Percentiles rank a stretch among this genome's conserved stretches.
Conservation (phyloP, 805 yeast species). For the Nakazawaea molendinolei region DNA sequence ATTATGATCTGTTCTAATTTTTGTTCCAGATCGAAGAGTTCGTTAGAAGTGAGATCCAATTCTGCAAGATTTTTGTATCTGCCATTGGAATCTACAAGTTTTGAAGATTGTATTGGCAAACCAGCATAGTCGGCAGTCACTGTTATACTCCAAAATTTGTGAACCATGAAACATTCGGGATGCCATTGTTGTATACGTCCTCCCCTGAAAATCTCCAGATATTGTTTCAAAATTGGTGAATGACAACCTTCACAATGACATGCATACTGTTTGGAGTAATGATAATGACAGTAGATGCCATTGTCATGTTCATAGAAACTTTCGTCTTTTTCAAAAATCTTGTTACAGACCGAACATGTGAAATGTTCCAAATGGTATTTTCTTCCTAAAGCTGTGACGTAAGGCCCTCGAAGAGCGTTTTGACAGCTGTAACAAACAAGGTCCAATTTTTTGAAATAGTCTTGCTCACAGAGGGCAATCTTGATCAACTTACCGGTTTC, state of each 20-base stretch:
- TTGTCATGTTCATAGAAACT: constrained; percentile 85
- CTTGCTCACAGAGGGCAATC: constrained; percentile 81
- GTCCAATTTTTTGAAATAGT: constrained; percentile 80
- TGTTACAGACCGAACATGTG: constrained; percentile 80
- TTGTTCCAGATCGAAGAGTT: constrained; percentile 52
- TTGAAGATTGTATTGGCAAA: constrained; percentile 18
- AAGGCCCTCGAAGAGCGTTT: constrained; percentile 82
- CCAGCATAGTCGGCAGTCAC: constrained; percentile 59
- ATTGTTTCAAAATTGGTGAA: constrained; percentile 86
- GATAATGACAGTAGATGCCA: constrained; percentile 83
- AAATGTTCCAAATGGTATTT: constrained; percentile 95
- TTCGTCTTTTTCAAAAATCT: constrained; percentile 84
- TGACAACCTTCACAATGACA: constrained; percentile 91
- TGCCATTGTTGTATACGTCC: constrained; percentile 97
- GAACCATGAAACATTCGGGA: constrained; percentile 97
- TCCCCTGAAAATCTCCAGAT: constrained; percentile 86
- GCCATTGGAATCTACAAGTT: constrained; percentile 11
- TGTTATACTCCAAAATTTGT: constrained; percentile 91
- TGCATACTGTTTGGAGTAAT: constrained; percentile 81
- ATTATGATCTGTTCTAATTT: constrained; percentile 51
- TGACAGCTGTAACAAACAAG: constrained; percentile 85
- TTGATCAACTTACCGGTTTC: constrained; percentile 27
- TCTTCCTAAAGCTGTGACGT: constrained; percentile 87
- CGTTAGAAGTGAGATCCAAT: constrained; percentile 34
- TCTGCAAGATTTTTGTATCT: constrained; percentile 16